Base-by-base conservation (phyloP, 2,329 filamentous ascomycete genomes). In the Akanthomyces dipterigenus region DNA sequence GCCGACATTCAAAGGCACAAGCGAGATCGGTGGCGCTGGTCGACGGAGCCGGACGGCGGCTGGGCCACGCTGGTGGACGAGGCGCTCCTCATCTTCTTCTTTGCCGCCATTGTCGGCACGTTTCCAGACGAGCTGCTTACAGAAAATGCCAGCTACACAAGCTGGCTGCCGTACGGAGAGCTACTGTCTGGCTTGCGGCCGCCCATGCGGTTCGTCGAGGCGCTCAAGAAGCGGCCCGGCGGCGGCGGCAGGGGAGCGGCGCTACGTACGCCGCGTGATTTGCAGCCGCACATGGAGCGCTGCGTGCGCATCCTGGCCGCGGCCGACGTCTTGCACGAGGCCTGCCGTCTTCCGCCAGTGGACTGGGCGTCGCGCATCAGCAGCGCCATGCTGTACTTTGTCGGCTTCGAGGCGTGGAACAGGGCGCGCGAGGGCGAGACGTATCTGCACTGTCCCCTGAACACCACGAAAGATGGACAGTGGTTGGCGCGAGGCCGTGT, bases 371-470 rank as follows among this genome's bases (percentile, higher is more conserved):
- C 48, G 20, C 57, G 48, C 26, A 26, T 61, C 20, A 55, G 43
- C 16, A 50, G 28, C 16, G 28, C 58, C 12, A 14, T 57, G 40
- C 24, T 61, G 18, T 55, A 58, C 54, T 61, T 61, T 55, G 53
- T 63, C 22, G 62, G 62, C 26, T 63, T 61, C 36, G 62, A 63
- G 43, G 43, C 62, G 12, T 63, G 58, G 62, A 61, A 63, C 43
- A 34, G 62, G 18, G 24, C 36, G 20, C 34, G 58, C 16, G 40
- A 49, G 43, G 58, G 54, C 5, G 1, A 50, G 20, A 16, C 16
- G 14, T 63, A 63, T 22, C 53, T 63, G n/a, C 24, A 26, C 11
- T 61, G 62, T 20, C 40, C 31, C 5, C 26, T 60, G 7, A 63
- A 63, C 45, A 46, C n/a, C 3, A 26, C 51, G 16, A 63, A 61